Evolutionary conservation across 2,329 filamentous ascomycete genomes (phyloP).

Genomic region (Chaetomiaceae sp.): DNA sequence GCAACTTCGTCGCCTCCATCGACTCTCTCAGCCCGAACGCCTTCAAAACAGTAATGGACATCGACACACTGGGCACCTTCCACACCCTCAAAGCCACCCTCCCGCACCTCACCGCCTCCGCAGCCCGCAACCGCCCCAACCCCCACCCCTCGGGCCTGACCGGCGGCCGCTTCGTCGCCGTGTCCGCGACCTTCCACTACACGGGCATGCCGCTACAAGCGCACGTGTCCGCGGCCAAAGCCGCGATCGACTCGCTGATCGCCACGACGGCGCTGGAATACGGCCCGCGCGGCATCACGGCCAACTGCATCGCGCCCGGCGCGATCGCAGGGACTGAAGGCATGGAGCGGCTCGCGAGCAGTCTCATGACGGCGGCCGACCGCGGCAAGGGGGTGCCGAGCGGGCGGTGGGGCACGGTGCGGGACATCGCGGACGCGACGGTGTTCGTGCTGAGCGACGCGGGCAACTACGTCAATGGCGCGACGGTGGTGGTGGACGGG

Average conservation of each 20-base stretch:
- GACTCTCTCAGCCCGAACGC: slow-evolving; percentile 77
- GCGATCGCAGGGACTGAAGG: slow-evolving; percentile 82
- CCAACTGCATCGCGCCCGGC: slow-evolving; percentile 84
- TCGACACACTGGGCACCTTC: slow-evolving; percentile 88
- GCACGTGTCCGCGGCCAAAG: slow-evolving; percentile 88
- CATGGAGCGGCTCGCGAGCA: slow-evolving; percentile 55
- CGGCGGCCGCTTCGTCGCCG: slow-evolving; percentile 79
- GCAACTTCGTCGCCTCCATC: slow-evolving; percentile 89
- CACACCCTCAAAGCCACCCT: slow-evolving; percentile 92
- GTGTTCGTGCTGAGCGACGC: slow-evolving; percentile 83
- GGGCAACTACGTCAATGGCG: slow-evolving; percentile 80
- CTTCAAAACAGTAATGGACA: slow-evolving; percentile 93
- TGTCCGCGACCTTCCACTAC: slow-evolving; percentile 89
- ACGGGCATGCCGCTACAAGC: slow-evolving; percentile 77
- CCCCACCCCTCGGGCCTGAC: slow-evolving; percentile 56
- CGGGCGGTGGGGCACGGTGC: slow-evolving; percentile 70
- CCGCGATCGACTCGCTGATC: slow-evolving; percentile 79
- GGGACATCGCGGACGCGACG: slow-evolving; percentile 88
- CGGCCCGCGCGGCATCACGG: slow-evolving; percentile 77
- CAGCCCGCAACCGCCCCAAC: slow-evolving; percentile 55
- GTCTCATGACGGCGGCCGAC: slow-evolving; percentile 25
- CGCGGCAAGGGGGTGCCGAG: slow-evolving; percentile 54
- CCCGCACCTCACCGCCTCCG: slow-evolving; percentile 72
- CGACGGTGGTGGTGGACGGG: slow-evolving; percentile 68
- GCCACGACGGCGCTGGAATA: slow-evolving; percentile 79